Evolutionary conservation across 2,329 filamentous ascomycete species (phyloP).

Genomic region (Bipolaris bicolor): DNA sequence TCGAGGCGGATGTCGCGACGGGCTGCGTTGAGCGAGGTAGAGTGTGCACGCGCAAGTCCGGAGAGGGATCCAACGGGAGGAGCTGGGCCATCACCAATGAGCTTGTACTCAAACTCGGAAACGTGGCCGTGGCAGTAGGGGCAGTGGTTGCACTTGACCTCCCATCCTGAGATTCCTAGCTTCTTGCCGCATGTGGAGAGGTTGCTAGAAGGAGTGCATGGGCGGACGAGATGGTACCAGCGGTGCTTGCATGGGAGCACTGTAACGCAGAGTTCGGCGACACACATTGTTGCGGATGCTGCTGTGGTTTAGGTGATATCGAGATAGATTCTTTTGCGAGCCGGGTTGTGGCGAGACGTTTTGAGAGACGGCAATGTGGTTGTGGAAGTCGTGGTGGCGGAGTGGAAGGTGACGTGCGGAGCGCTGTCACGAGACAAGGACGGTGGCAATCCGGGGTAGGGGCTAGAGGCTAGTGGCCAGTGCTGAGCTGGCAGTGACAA

Average conservation of each 20-base stretch:
- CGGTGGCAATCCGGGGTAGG: conserved; percentile 32
- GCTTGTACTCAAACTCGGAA: conserved; percentile 53
- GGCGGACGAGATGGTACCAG: conserved; percentile 56
- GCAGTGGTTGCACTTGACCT: conserved; percentile 55
- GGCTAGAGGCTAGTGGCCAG: conserved; percentile 18
- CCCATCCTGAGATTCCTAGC: conserved; percentile 57
- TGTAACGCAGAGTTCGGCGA: conserved; percentile 58
- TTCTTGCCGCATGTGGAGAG: conserved; percentile 55
- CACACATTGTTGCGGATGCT: conserved; percentile 51
- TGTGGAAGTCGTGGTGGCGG: conserved; percentile 24
- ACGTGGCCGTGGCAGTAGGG: conserved; percentile 55
- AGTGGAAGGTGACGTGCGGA: conserved; percentile 5
- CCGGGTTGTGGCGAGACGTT: conserved; percentile 29
- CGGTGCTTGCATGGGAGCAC: conserved; percentile 56
- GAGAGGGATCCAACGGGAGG: conserved; percentile 48
- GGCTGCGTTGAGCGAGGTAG: conserved; percentile 46
- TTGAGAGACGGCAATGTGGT: conserved; percentile 29
- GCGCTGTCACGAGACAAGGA: conserved; percentile 27
- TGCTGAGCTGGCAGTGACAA: conserved; percentile 19
- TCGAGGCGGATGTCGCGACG: conserved; percentile 48
- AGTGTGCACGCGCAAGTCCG: conserved; percentile 49
- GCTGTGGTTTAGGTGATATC: conserved; percentile 33
- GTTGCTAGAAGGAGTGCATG: conserved; percentile 53
- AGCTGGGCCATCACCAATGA: conserved; percentile 51
- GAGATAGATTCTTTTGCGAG: conserved; percentile 29